Evolutionary conservation across 106 monocot species (phyloP).

Genomic region (Phalaenopsis equestris): DNA sequence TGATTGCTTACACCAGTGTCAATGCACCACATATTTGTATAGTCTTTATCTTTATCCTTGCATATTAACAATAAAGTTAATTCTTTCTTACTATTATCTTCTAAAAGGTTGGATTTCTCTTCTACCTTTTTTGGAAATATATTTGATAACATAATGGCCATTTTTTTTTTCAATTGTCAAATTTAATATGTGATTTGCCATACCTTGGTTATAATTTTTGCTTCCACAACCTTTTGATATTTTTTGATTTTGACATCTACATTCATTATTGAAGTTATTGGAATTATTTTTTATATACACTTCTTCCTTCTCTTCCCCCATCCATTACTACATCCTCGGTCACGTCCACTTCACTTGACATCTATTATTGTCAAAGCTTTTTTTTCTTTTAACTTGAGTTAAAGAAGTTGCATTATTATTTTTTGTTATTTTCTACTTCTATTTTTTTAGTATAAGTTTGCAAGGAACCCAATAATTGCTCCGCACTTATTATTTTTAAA

Average conservation of each 20-base stretch:
- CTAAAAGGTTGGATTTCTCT: neutral
- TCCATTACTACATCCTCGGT: neutral
- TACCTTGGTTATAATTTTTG: neutral
- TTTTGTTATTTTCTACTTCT: neutral
- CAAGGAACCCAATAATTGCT: neutral
- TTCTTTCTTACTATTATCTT: neutral
- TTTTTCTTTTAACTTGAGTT: neutral
- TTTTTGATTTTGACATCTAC: neutral
- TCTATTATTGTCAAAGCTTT: neutral
- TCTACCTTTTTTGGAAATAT: neutral
- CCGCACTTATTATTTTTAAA: neutral
- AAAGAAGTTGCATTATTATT: neutral
- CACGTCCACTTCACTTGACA: neutral
- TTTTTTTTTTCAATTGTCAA: neutral
- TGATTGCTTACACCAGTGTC: neutral
- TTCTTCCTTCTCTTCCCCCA: neutral
- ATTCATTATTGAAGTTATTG: neutral
- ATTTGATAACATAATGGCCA: slow-evolving; percentile 2
- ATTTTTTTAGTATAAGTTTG: neutral
- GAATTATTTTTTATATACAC: neutral
- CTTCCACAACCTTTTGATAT: neutral
- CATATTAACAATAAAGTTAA: neutral
- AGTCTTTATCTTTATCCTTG: neutral
- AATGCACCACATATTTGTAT: neutral
- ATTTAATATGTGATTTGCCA: slow-evolving; percentile 1